phyloP scores from a whole-genome alignment of 2,329 filamentous ascomycete species.

The Cladorrhinum sp. region DNA sequence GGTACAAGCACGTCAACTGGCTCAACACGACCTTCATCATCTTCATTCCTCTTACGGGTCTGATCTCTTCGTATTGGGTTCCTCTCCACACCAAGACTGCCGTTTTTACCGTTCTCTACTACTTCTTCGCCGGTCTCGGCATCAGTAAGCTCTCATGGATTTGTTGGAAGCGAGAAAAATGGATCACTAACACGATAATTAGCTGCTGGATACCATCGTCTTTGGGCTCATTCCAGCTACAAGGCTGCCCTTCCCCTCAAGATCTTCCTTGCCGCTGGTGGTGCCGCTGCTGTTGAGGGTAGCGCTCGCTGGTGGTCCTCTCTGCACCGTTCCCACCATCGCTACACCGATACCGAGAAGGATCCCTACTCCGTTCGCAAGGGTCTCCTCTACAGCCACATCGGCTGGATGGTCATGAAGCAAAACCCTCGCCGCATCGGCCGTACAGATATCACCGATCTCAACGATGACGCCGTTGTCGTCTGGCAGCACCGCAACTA shows the following conservation, averaged over 20 bases:
- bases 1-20: constrained; percentile 94
- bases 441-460: constrained; percentile 81
- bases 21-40: constrained; percentile 81
- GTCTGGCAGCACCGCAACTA: constrained; percentile 88
- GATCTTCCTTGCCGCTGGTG: constrained; percentile 77
- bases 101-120: constrained; percentile 72
- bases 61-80: constrained; percentile 74
- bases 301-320: constrained; percentile 88
- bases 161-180: not conserved
- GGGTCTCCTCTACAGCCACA: constrained; percentile 77
- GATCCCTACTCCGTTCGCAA: constrained; percentile 90
- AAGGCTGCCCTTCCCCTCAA: constrained; percentile 72
- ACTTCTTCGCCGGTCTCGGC: constrained; percentile 79
- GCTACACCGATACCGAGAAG: constrained; percentile 90
- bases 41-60: constrained; percentile 70
- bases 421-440: constrained; percentile 88
- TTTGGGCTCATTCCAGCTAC: constrained; percentile 85
- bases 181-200: constrained; percentile 6
- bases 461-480: constrained; percentile 82
- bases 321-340: constrained; percentile 83
- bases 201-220: constrained; percentile 66
- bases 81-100: constrained; percentile 70
- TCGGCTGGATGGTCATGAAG: constrained; percentile 92
- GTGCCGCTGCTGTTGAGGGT: constrained; percentile 79
- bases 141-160: constrained; percentile 56